phyloP scores from a whole-genome alignment of 106 monocot species.

The Posidonia australis region DNA sequence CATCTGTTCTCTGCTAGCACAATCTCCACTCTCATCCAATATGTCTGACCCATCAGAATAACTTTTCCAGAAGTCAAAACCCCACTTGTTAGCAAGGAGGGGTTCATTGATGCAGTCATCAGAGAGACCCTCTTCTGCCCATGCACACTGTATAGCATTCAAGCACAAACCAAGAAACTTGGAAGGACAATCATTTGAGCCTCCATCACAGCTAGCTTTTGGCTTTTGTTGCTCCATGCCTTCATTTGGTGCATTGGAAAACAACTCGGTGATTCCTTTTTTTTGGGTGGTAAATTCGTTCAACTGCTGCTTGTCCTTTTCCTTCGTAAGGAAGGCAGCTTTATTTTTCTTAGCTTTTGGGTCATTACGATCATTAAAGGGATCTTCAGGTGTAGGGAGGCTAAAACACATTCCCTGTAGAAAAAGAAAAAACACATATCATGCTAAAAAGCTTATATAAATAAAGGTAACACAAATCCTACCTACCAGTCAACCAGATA shows the following conservation, averaged over 20 bases:
- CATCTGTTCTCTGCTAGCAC: conserved; percentile 52
- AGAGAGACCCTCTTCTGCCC: conserved; percentile 3
- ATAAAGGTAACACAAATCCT: no score
- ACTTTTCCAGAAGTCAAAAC: conserved; percentile 49
- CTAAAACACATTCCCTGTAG: conserved; percentile 83
- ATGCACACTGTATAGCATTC: conserved; percentile 50
- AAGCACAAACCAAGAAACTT: conserved; percentile 73
- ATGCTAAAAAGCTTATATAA: no score
- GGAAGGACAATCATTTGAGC: conserved; percentile 19
- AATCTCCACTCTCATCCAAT: conserved; percentile 28
- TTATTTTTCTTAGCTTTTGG: conserved; percentile 19
- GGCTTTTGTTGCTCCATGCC: background rate
- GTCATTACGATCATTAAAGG: conserved; percentile 68
- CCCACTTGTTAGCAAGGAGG: conserved; percentile 51
- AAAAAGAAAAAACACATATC: no score
- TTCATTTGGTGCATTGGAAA: background rate
- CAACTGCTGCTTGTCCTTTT: background rate
- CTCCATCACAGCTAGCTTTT: conserved; percentile 5
- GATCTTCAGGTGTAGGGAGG: conserved; percentile 77
- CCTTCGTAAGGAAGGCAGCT: background rate
- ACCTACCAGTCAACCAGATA: no score
- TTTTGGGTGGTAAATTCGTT: background rate
- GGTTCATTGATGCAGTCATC: background rate
- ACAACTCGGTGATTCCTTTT: background rate
- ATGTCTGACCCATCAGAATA: conserved; percentile 41